These are phyloP conservation scores for Suillus variegatus DNA, from an alignment of 768 basidiomycete genomes.

Conservation along the genomic window DNA sequence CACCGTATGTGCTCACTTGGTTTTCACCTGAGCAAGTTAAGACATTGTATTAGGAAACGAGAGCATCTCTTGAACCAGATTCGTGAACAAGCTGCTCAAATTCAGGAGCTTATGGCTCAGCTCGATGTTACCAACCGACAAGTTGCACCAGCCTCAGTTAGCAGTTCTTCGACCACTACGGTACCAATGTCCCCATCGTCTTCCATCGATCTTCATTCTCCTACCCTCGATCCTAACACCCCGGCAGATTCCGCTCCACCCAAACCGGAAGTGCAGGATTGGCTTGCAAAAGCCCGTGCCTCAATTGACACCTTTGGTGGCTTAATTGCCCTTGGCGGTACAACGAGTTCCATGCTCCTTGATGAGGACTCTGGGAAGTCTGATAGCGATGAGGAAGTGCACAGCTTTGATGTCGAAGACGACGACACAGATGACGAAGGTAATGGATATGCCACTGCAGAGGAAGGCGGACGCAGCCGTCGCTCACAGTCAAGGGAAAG, in stretches of 20 bases:
- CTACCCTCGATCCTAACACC: slow-evolving; percentile 25
- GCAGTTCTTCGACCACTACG: slow-evolving; percentile 31
- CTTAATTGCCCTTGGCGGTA: slow-evolving; percentile 63
- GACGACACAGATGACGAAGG: slow-evolving; percentile 41
- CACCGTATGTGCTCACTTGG: slow-evolving; percentile 57
- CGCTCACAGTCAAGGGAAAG: slow-evolving; percentile 20
- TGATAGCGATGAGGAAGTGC: slow-evolving; percentile 41
- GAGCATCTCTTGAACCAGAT: slow-evolving; percentile 80
- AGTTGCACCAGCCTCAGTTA: slow-evolving; percentile 15
- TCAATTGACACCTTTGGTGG: slow-evolving; percentile 68
- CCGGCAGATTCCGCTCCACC: slow-evolving; percentile 30
- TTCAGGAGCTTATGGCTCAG: slow-evolving; percentile 69
- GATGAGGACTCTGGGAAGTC: slow-evolving; percentile 41
- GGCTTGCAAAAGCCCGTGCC: slow-evolving; percentile 75
- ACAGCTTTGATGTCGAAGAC: slow-evolving; percentile 43
- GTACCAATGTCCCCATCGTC: slow-evolving; percentile 37
- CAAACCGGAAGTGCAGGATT: slow-evolving; percentile 66
- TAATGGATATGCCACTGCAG: slow-evolving; percentile 27
- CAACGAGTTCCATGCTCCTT: slow-evolving; percentile 36
- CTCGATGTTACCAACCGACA: slow-evolving; percentile 50
- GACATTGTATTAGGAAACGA: slow-evolving; percentile 57
- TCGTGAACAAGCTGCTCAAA: slow-evolving; percentile 70
- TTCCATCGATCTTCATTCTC: slow-evolving; percentile 27
- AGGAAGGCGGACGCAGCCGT: slow-evolving; percentile 16
- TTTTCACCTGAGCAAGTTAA: neutral